Base-by-base conservation (phyloP, 805 yeast genomes). In the Kurtzmaniella cleridarum region DNA sequence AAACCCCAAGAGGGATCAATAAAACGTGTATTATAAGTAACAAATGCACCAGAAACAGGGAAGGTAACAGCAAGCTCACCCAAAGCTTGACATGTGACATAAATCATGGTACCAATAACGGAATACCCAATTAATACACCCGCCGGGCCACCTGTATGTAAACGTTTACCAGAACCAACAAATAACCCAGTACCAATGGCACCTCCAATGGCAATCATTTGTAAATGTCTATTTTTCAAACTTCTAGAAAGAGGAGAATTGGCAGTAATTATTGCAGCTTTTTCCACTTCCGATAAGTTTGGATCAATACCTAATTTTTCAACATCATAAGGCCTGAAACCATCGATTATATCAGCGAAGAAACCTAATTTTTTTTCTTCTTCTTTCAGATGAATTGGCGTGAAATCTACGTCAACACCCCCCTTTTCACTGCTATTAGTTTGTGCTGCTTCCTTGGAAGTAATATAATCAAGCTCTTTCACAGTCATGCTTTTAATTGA, bases 171-270 rank as follows among this genome's bases (percentile, higher is more conserved):
- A 2, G 84, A 73, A 43, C 84, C 84, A 35, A 81, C 75, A 43
- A 79, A 78, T 40, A 81, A 60, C 53, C 88, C 86, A 2, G 85
- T 79, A 42, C 86, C 86, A 29, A 81, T 75, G 31, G 81, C 71
- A 34, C 84, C 80, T 30, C 85, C 85, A 33, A 81, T 76, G 27
- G 86, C 79, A 44, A 81, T 73, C 75, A 81, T 78, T 47, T 79
- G 78, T 50, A 81, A 55, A 49, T 79, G 85, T 53, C 88, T 73
- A 32, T 64, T 58, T 48, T 76, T 78, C 52, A 79, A 27, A 11
- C 73, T 64, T 46, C 76, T 70, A 34, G 74, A 64, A 43, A 83
- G 64, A 2, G 85, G 89, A 3, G 85, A 65, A 41, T 67, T 65
- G 18, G 83, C 79, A 2, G 75, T 50, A 17, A 45, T 50, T 3